Percentiles rank a stretch among this genome's conserved stretches.
Conservation (phyloP, 2,329 filamentous ascomycete species). For the Xylaria multiplex region DNA sequence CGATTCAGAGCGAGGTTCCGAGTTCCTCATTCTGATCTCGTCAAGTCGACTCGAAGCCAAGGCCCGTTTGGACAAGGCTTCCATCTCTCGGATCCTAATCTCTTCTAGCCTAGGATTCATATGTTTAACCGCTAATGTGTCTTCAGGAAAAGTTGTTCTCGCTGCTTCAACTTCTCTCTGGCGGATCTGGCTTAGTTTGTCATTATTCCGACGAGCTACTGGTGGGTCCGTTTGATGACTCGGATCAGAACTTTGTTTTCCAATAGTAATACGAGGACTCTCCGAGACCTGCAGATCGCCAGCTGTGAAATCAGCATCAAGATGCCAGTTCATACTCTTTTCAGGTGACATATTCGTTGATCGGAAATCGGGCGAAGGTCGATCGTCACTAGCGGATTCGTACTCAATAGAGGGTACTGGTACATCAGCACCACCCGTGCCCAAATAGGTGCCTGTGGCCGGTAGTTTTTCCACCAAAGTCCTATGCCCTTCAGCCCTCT, state of each 20-base stretch:
- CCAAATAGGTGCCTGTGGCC: background rate
- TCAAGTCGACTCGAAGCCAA: slow-evolving; percentile 62
- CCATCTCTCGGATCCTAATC: slow-evolving; percentile 57
- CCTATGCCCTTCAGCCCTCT: slow-evolving; percentile 15
- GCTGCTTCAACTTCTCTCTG: slow-evolving; percentile 50
- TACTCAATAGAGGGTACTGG: slow-evolving; percentile 46
- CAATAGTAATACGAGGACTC: slow-evolving; percentile 62
- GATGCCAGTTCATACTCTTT: slow-evolving; percentile 65
- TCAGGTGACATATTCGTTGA: slow-evolving; percentile 53
- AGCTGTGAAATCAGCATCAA: slow-evolving; percentile 68
- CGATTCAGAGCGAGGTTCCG: slow-evolving; percentile 54
- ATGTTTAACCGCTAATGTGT: slow-evolving; percentile 35
- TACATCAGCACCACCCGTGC: slow-evolving; percentile 25
- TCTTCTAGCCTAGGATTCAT: slow-evolving; percentile 61
- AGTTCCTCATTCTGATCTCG: slow-evolving; percentile 63
- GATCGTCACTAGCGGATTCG: slow-evolving; percentile 39
- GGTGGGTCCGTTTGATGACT: slow-evolving; percentile 28
- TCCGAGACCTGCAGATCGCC: slow-evolving; percentile 65
- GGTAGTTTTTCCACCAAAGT: slow-evolving; percentile 7
- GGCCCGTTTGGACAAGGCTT: slow-evolving; percentile 57
- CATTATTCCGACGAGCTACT: slow-evolving; percentile 48
- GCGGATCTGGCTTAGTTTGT: slow-evolving; percentile 51
- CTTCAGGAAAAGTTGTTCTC: slow-evolving; percentile 42
- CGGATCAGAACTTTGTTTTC: slow-evolving; percentile 40
- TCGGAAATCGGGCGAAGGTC: slow-evolving; percentile 39